These are phyloP conservation scores for Picochlorum sp. DNA, from an alignment of 139 green algal species.

Conservation along the genomic window DNA sequence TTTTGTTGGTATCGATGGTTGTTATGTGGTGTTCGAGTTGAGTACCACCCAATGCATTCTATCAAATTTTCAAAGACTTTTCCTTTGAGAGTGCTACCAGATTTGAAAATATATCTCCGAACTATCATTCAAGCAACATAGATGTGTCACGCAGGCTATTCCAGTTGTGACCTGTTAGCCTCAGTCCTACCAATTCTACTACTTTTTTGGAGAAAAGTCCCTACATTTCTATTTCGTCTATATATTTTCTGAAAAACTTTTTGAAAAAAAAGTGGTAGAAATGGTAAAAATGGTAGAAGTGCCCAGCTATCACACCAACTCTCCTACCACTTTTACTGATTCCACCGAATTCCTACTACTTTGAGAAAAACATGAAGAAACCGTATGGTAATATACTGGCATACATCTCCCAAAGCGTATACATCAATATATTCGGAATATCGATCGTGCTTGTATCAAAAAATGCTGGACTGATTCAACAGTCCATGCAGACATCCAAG, in stretches of 20 bases:
- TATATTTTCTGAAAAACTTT: slow-evolving; percentile 4
- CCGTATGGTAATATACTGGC: background rate
- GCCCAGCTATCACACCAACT: slow-evolving; percentile 3
- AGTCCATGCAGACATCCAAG: slow-evolving; percentile 1
- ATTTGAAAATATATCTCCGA: background rate
- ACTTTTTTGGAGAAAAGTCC: background rate
- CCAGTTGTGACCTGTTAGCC: background rate
- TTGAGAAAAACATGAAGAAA: background rate
- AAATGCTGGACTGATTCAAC: slow-evolving; percentile 1
- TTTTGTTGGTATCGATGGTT: slow-evolving; percentile 4
- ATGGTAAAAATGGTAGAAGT: slow-evolving; percentile 5
- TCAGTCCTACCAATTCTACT: background rate
- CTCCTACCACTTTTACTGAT: slow-evolving; percentile 5
- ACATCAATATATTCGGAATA: background rate
- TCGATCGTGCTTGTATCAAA: background rate
- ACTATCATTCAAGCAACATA: slow-evolving; percentile 1
- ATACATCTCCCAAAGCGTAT: background rate
- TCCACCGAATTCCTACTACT: background rate
- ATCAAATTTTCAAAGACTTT: background rate
- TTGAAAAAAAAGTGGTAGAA: slow-evolving; percentile 2
- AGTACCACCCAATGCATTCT: slow-evolving; percentile 5
- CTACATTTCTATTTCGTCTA: background rate
- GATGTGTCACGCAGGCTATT: background rate
- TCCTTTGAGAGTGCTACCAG: slow-evolving; percentile 1
- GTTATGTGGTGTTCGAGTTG: slow-evolving; percentile 1